Evolutionary conservation across 352 stramenopile genomes (phyloP).

Genomic region (Phytophthora litchii): DNA sequence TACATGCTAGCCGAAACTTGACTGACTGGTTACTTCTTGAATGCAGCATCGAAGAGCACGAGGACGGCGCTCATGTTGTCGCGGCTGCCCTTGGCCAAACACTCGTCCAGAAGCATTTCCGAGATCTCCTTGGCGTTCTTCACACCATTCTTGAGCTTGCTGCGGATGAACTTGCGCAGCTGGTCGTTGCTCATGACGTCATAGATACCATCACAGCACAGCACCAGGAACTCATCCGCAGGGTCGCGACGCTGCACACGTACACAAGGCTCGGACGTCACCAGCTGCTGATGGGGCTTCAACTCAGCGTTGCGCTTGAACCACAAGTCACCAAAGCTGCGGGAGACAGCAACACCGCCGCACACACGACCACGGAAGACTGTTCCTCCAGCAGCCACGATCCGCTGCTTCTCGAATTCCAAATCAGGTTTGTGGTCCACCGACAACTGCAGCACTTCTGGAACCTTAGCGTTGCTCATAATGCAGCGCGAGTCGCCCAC

Average conservation of each 20-base stretch:
- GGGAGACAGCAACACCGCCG: conserved; percentile 82
- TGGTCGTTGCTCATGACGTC: conserved; percentile 96
- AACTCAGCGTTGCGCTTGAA: conserved; percentile 86
- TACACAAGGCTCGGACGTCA: conserved; percentile 85
- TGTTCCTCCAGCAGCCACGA: conserved; percentile 79
- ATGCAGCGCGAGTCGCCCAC: conserved; percentile 88
- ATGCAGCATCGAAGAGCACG: conserved; percentile 68
- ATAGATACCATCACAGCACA: conserved; percentile 94
- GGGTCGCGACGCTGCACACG: conserved; percentile 70
- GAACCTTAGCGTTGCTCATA: conserved; percentile 73
- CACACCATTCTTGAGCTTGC: conserved; percentile 63
- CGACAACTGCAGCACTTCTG: conserved; percentile 80
- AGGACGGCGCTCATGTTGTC: conserved; percentile 91
- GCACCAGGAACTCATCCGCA: conserved; percentile 92
- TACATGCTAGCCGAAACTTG: conserved; percentile 17
- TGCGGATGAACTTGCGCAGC: conserved; percentile 89
- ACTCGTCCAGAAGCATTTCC: conserved; percentile 83
- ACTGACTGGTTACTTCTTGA: conserved; percentile 41
- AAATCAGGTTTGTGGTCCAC: conserved; percentile 88
- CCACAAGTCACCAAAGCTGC: conserved; percentile 89
- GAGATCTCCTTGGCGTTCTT: conserved; percentile 70
- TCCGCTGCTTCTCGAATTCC: conserved; percentile 88
- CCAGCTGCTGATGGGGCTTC: conserved; percentile 84
- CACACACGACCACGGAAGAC: conserved; percentile 87
- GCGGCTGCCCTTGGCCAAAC: conserved; percentile 77